Evolutionary conservation across 2,329 filamentous ascomycete genomes (phyloP).

Genomic region (Ophiosphaerella narmari): DNA sequence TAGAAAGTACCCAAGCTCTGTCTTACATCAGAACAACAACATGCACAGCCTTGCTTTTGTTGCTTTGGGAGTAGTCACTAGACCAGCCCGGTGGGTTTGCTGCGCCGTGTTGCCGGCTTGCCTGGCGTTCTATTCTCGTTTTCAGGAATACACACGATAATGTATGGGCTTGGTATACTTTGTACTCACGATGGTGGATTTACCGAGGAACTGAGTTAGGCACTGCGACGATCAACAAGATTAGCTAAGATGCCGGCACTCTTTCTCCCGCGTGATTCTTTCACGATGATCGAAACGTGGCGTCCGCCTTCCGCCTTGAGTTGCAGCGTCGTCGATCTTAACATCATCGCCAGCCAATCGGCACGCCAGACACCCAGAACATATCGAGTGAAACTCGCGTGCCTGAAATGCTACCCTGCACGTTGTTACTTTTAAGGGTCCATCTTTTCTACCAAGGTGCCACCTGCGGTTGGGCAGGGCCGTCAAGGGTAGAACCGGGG

Average conservation of each 20-base stretch:
- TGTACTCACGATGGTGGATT: no score
- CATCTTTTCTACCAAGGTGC: slow-evolving; percentile 2
- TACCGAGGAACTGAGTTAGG: no score
- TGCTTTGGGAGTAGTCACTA: no score
- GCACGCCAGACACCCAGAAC: not conserved
- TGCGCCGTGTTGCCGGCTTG: no score
- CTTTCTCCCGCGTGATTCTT: not conserved
- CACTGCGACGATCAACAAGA: not conserved
- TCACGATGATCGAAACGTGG: not conserved
- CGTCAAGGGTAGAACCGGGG: slow-evolving; percentile 26
- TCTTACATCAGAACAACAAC: no score
- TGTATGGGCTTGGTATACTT: no score
- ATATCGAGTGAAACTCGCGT: slow-evolving; percentile 33
- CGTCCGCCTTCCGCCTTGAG: slow-evolving; percentile 19
- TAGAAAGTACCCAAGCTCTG: no score
- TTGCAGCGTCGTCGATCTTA: slow-evolving; percentile 21
- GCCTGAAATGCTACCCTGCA: slow-evolving; percentile 36
- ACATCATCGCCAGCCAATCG: slow-evolving; percentile 25
- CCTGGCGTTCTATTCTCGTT: no score
- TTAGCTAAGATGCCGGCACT: not conserved
- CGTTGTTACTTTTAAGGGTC: slow-evolving; percentile 8
- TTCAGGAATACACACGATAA: no score
- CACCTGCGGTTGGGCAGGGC: slow-evolving; percentile 3
- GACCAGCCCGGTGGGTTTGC: no score
- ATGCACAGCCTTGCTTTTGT: no score